Evolutionary conservation across 2,329 filamentous ascomycete genomes (phyloP).

Genomic region (Bertia moriformis): DNA sequence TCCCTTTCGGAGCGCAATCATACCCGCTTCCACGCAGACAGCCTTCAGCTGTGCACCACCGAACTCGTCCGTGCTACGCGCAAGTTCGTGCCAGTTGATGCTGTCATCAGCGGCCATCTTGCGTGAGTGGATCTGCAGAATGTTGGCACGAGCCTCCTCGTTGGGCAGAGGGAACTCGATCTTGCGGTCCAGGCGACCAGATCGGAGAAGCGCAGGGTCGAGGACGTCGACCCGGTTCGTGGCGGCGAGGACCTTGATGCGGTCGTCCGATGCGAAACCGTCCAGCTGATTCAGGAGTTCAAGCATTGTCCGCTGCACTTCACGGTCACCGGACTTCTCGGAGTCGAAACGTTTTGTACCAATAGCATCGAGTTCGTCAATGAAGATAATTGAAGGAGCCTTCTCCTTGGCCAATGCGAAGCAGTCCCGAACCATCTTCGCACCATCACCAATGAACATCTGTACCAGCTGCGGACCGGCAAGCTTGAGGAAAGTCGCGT

Average conservation of each 20-base stretch:
- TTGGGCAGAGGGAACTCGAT: slow-evolving; percentile 67
- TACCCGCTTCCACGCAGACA: slow-evolving; percentile 65
- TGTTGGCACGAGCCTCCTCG: slow-evolving; percentile 62
- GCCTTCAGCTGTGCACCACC: slow-evolving; percentile 64
- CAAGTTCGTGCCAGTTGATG: slow-evolving; percentile 63
- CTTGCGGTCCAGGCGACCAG: slow-evolving; percentile 56
- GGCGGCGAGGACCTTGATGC: slow-evolving; percentile 58
- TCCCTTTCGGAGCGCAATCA: slow-evolving; percentile 61
- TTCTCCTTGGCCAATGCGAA: slow-evolving; percentile 68
- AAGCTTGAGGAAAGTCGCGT: slow-evolving; percentile 67
- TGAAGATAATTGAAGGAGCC: slow-evolving; percentile 68
- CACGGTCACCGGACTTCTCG: slow-evolving; percentile 62
- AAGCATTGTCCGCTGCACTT: slow-evolving; percentile 68
- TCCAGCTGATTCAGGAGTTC: slow-evolving; percentile 67
- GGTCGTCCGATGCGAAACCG: slow-evolving; percentile 60
- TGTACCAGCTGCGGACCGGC: slow-evolving; percentile 65
- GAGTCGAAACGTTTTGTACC: slow-evolving; percentile 67
- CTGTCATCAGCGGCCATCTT: slow-evolving; percentile 67
- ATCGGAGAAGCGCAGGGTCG: slow-evolving; percentile 58
- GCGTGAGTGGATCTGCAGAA: slow-evolving; percentile 59
- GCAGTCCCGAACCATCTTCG: slow-evolving; percentile 63
- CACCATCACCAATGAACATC: slow-evolving; percentile 70
- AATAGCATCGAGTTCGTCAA: slow-evolving; percentile 61
- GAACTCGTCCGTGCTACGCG: slow-evolving; percentile 64
- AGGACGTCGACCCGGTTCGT: slow-evolving; percentile 60